These are phyloP conservation scores for Oehlia diaphana DNA, from an alignment of 192 early-diverging fungal species.

Conservation along the genomic window DNA sequence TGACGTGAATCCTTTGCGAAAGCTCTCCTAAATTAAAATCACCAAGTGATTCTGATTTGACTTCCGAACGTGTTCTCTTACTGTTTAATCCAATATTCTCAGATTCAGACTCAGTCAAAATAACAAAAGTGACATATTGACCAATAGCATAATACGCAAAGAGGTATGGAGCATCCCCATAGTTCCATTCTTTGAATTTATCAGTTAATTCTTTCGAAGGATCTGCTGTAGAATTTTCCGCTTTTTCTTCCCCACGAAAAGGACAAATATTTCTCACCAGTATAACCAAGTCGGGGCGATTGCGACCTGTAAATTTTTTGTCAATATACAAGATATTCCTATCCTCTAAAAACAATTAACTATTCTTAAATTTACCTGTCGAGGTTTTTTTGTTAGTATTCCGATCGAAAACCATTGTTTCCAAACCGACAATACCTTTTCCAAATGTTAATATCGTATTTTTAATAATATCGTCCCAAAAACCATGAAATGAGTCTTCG, in stretches of 20 bases:
- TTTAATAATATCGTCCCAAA: slow-evolving; percentile 25
- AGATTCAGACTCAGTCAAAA: neutral
- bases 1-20: slow-evolving; percentile 13
- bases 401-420: neutral
- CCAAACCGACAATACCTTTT: neutral
- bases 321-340: neutral
- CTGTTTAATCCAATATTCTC: no score
- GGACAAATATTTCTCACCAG: slow-evolving; percentile 26
- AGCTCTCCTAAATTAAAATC: neutral
- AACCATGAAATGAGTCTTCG: slow-evolving; percentile 10
- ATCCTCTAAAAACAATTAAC: no score
- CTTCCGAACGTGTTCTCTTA: no score
- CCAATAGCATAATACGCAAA: neutral
- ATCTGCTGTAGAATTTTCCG: neutral
- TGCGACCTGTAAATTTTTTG: slow-evolving; percentile 17
- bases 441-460: slow-evolving; percentile 18
- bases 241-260: slow-evolving; percentile 23
- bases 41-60: no score
- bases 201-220: slow-evolving; percentile 12
- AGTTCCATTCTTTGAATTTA: slow-evolving; percentile 23
- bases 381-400: neutral
- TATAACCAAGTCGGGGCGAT: slow-evolving; percentile 2
- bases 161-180: neutral
- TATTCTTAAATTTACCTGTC: slow-evolving; percentile 3
- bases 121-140: slow-evolving; percentile 8